Evolutionary conservation across 169 alveolate species (phyloP), one percentile per base, ranked within the genome.

Genomic region (Theileria equi): DNA sequence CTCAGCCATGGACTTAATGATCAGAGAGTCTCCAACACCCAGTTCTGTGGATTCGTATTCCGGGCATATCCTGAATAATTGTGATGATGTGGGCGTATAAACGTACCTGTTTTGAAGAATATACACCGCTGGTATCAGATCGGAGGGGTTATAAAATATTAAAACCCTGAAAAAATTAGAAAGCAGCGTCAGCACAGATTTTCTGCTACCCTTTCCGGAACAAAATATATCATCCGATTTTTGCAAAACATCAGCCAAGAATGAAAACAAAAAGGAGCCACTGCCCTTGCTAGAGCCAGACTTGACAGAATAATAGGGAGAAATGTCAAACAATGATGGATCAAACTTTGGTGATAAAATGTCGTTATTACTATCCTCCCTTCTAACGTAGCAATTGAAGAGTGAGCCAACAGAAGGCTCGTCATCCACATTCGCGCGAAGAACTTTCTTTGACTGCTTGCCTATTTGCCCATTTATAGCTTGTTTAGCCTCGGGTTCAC

Each of bases 1-100:
- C 62, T 92, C 96, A 28, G 98, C 91, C 62, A 96, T 95, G 1
- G 98, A 94, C 84, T 95, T 96, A 34, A 93, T 79, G 13, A 96
- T 70, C 48, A 95, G 74, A 61, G 96, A 94, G 32, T 94, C 95
- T 0, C 99, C 99, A 26, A 97, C 95, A 7, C 99, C 99, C 29
- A 95, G 84, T 64, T 97, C 99, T 3, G 87, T 88, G 31, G 93
- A 94, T 70, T 89, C 92, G 79, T 95, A 96, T 60, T 95, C 99
- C 11, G 99, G 98, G 17, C 96, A 96, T n/a, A 96, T 44, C 34
- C 85, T 76, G 66, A 23, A 19, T 21, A 8, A 1, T 2, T 11
- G 1, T 13, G 19, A 5, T 34, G 5, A 16, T 7, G 6, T 8
- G 16, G 28, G 6, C 4, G 21, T 2, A 3, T 10, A 7, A 8